Evolutionary conservation across 805 yeast genomes (phyloP).

Genomic region (Pichia rugopelliculosa): DNA sequence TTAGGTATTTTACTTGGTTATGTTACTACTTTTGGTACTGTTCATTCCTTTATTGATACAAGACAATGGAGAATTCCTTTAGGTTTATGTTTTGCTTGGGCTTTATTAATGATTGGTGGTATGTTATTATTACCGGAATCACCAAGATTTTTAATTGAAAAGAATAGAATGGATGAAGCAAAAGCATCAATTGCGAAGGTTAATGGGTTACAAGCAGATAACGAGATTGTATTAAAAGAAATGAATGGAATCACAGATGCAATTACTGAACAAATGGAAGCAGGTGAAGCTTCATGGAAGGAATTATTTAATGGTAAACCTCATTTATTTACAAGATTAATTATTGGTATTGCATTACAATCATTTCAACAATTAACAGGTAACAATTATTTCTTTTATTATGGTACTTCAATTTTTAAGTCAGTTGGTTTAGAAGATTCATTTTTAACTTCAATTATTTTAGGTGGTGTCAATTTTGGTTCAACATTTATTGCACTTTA

Average conservation of each 20-base stretch:
- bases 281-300: conserved; percentile 57
- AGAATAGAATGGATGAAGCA: conserved; percentile 42
- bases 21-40: conserved; percentile 56
- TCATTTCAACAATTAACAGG: conserved; percentile 55
- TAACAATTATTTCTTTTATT: conserved; percentile 57
- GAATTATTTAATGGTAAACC: conserved; percentile 57
- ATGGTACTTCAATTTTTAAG: conserved; percentile 52
- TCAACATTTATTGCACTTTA: conserved; percentile 47
- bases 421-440: conserved; percentile 51
- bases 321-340: conserved; percentile 43
- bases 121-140: conserved; percentile 61
- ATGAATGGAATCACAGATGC: conserved; percentile 48
- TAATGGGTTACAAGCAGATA: conserved; percentile 46
- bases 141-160: conserved; percentile 51
- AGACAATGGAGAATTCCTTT: conserved; percentile 61
- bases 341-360: conserved; percentile 52
- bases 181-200: conserved; percentile 45
- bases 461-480: conserved; percentile 48
- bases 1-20: conserved; percentile 63
- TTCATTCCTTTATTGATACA: conserved; percentile 36
- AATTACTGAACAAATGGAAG: conserved; percentile 49
- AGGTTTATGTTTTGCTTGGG: conserved; percentile 41
- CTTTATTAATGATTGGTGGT: conserved; percentile 37
- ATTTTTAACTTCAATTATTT: conserved; percentile 45
- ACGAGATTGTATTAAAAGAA: conserved; percentile 46